Base-by-base conservation (phyloP, 164 flowering plant species). In the Vitis riparia region DNA sequence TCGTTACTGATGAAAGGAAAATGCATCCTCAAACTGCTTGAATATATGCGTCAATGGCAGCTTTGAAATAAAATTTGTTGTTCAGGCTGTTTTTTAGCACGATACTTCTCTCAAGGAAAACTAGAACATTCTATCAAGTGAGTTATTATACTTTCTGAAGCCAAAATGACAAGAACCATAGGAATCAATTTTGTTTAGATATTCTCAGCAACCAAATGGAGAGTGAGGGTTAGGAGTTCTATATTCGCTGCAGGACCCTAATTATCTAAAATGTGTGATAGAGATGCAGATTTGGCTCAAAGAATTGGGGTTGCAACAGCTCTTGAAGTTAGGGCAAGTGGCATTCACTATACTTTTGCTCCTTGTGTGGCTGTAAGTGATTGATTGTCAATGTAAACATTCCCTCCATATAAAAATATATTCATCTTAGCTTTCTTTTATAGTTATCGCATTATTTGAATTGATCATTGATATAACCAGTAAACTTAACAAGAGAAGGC, bases 251-350 rank as follows among this genome's bases (percentile, higher is more conserved):
- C 30, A 4, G 47, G 10, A 30, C 1, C 17, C 55, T 62, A n/a
- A 71, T 51, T 49, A 19, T 44, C 9, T 53, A 67, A 19, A 50
- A 15, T 66, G n/a, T 63, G 16, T 68, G 66, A 15, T 53, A 89
- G 91, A 77, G 90, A 89, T 81, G 83, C 70, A 55, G 89, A 88
- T 77, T 80, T 90, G 82, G 86, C 71, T 71, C 68, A 50, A 55
- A 88, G 78, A 72, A 88, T 90, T 65, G 95, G 90, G 23, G 82
- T 29, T 57, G 91, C 87, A 5, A 90, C 95, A n/a, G 95, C 95
- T 59, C 76, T 87, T 65, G 95, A 90, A 90, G 83, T 87, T 66
- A 71, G 87, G 75, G 92, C 91, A 1, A 87, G 86, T 64, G 95
- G 91, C 32, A 68, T 84, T 68, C 87, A 78, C 23, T 88, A 78